A percentile compares a stretch with the other conserved stretches of the same genome.
Evolutionary conservation across 1,284 basidiomycete genomes (phyloP).

Genomic region (Takashimella koratensis): DNA sequence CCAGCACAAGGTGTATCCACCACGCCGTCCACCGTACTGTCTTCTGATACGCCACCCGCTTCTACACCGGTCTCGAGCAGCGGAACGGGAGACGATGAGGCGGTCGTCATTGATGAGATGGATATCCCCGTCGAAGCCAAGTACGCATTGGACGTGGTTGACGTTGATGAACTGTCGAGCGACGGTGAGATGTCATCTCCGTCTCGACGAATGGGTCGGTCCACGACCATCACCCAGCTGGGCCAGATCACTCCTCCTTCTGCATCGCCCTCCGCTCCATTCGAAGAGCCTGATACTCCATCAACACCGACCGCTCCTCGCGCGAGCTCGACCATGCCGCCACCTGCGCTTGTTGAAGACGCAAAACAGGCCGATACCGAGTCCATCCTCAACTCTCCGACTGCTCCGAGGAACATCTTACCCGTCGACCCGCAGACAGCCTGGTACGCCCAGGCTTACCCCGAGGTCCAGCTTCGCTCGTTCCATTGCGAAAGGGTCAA

Average conservation of each 20-base stretch:
- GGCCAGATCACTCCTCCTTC: neutral
- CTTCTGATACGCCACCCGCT: neutral
- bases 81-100: slow-evolving; percentile 12
- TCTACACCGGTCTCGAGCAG: neutral
- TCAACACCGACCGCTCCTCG: neutral
- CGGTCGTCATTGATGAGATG: slow-evolving; percentile 12
- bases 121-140: slow-evolving; percentile 1
- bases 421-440: slow-evolving; percentile 46
- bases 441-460: slow-evolving; percentile 65
- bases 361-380: neutral
- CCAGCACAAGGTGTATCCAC: slow-evolving; percentile 38
- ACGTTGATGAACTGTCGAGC: slow-evolving; percentile 29
- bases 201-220: neutral
- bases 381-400: neutral
- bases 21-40: neutral
- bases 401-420: neutral
- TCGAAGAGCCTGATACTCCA: neutral
- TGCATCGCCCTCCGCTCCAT: neutral
- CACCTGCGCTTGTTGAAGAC: neutral
- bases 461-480: slow-evolving; percentile 65
- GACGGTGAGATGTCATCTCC: slow-evolving; percentile 12
- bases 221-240: neutral
- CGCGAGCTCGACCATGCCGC: neutral
- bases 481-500: slow-evolving; percentile 92
- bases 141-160: slow-evolving; percentile 31